These are phyloP conservation scores for Dicorynia guianensis DNA, from an alignment of 306 rosid genomes.

Conservation along the genomic window DNA sequence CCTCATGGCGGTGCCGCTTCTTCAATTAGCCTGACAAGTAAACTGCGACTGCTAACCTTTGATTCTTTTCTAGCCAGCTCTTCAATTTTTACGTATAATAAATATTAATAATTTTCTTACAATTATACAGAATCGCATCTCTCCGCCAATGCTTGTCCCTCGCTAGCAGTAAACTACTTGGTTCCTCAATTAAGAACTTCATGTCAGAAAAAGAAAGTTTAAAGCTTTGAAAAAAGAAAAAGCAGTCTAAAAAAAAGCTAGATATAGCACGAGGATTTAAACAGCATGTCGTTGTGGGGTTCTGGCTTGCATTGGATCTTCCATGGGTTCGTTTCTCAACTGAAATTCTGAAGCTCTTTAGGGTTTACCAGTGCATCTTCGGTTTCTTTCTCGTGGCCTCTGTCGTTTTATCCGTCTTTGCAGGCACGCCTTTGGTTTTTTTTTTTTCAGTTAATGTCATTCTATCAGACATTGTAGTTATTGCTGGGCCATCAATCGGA, in stretches of 20 bases:
- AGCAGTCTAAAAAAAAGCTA: neutral
- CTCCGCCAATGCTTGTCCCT: neutral
- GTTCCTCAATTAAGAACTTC: neutral
- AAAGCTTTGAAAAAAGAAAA: neutral
- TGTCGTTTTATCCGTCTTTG: slow-evolving; percentile 35
- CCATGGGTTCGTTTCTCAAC: slow-evolving; percentile 5
- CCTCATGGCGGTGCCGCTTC: slow-evolving; percentile 47
- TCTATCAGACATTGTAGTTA: neutral
- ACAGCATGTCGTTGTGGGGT: neutral
- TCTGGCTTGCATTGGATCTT: slow-evolving; percentile 33
- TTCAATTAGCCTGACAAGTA: slow-evolving; percentile 16
- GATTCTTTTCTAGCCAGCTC: slow-evolving; percentile 28
- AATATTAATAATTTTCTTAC: neutral
- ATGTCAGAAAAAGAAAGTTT: neutral
- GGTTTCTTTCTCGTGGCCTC: slow-evolving; percentile 36
- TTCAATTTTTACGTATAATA: slow-evolving; percentile 10
- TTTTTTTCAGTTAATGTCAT: neutral
- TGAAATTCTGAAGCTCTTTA: slow-evolving; percentile 59
- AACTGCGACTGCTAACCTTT: slow-evolving; percentile 17
- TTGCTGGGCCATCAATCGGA: neutral
- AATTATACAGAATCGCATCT: neutral
- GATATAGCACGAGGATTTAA: slow-evolving; percentile 16
- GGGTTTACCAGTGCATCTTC: slow-evolving; percentile 48
- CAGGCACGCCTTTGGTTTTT: slow-evolving; percentile 32
- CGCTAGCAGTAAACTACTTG: neutral